Evolutionary conservation across 2,329 filamentous ascomycete species (phyloP), one percentile per base, ranked within the genome.

Genomic region (Thielaviopsis euricoi): DNA sequence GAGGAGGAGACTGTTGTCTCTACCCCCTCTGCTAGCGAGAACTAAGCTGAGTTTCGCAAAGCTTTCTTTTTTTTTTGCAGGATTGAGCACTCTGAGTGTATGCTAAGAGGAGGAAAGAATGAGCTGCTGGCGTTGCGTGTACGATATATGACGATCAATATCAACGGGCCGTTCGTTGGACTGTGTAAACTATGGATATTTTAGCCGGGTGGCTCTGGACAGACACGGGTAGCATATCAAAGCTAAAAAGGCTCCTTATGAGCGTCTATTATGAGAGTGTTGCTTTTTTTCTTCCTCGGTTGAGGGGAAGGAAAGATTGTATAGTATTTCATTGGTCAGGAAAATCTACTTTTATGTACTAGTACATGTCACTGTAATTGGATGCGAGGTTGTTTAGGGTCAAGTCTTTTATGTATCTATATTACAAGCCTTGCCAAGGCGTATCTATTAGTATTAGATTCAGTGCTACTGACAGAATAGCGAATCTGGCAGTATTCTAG

Each of bases 131-230:
- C 22, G 33, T n/a, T 46, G 22, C 23, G 48, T 56, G 55, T 56
- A 56, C 55, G 55, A 56, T 56, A 56, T 52, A 19, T 40, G 55
- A 37, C 52, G 43, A 49, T 56, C 43, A 56, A 56, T 56, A 51
- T 56, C 55, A 56, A 56, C 13, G 17, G 53, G 53, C 37, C 37
- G 23, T 29, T 33, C 37, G 23, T 29, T 33, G 49, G 51, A n/a
- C 29, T 19, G 25, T 52, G 25, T 52, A 52, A 22, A 52, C 22
- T 52, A 52, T 52, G 22, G 22, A 23, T 17, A 22, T 12, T 25
- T 25, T 52, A 17, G 29, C 7, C 29, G 9, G 29, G 29, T 33
- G 29, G 29, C 29, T 33, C 29, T 33, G 12, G 29, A 33, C 29
- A 10, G 29, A 33, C 7, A 33, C 29, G 29, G 29, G 29, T 33